phyloP scores from a whole-genome alignment of 2,329 filamentous ascomycete species.

The Aspergillus neoniger region DNA sequence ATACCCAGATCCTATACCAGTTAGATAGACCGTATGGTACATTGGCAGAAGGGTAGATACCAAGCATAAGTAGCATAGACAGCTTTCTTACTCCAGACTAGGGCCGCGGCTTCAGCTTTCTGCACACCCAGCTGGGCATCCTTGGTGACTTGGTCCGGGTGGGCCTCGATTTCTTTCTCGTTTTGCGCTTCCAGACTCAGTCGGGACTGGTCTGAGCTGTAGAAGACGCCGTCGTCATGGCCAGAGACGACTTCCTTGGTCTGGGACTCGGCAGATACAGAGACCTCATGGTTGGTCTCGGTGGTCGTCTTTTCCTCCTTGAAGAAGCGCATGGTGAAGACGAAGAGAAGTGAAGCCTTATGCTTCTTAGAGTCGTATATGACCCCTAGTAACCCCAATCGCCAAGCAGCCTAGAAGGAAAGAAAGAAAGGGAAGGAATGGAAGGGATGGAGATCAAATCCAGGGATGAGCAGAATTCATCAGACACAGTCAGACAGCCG shows the following conservation, averaged over 20 bases:
- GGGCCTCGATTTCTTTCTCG: constrained; percentile 30
- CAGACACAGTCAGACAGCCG: neutral
- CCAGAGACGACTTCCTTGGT: neutral
- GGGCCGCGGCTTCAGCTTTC: constrained; percentile 49
- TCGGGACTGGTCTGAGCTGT: constrained; percentile 16
- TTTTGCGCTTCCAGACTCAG: constrained; percentile 32
- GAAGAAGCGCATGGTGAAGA: neutral
- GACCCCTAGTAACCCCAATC: no score
- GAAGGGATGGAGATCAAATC: no score
- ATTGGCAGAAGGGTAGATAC: constrained; percentile 19
- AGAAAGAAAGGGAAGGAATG: no score
- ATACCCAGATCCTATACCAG: constrained; percentile 46
- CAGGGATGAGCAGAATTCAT: no score
- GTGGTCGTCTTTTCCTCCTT: neutral
- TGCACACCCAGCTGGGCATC: constrained; percentile 47
- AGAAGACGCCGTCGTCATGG: neutral
- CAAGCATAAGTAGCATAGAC: constrained; percentile 37
- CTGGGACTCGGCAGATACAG: neutral
- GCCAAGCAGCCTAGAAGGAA: no score
- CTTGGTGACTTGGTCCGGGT: constrained; percentile 29
- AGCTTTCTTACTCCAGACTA: constrained; percentile 48
- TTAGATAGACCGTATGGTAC: neutral
- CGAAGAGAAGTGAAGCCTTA: neutral
- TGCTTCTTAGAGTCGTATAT: no score
- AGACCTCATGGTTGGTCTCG: neutral